Conservation (phyloP, 2,329 filamentous ascomycete genomes). For the Hyphodiscus sp. region DNA sequence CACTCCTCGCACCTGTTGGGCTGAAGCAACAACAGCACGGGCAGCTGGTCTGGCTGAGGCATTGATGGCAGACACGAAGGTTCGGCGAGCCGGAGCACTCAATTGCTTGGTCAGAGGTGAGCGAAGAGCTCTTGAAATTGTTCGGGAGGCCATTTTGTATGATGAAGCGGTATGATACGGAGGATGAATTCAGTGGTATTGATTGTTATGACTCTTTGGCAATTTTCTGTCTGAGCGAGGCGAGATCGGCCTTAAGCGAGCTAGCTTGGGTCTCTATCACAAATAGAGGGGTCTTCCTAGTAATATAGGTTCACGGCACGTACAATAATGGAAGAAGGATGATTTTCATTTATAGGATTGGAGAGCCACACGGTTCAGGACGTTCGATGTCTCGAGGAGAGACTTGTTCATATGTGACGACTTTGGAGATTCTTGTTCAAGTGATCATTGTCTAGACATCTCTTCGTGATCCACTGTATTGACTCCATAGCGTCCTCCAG, state of each 20-base stretch:
- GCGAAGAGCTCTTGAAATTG: conserved; percentile 62
- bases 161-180: conserved; percentile 17
- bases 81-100: conserved; percentile 53
- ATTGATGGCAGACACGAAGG: conserved; percentile 54
- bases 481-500: conserved; percentile 15
- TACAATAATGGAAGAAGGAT: too few relatives aligned
- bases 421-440: background rate
- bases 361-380: too few relatives aligned
- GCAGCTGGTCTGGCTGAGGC: conserved; percentile 46
- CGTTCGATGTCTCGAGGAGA: background rate
- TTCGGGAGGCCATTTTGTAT: conserved; percentile 69
- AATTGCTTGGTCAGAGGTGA: conserved; percentile 58
- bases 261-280: background rate
- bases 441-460: conserved; percentile 7
- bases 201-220: background rate
- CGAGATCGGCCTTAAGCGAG: background rate
- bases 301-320: background rate
- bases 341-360: too few relatives aligned
- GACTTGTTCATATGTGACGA: background rate
- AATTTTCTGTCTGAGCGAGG: background rate
- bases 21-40: conserved; percentile 40
- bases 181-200: conserved; percentile 2
- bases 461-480: conserved; percentile 13
- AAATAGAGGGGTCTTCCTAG: background rate
- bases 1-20: conserved; percentile 67